Evolutionary conservation across 768 basidiomycete species (phyloP).

Genomic region (Serendipita vermifera): DNA sequence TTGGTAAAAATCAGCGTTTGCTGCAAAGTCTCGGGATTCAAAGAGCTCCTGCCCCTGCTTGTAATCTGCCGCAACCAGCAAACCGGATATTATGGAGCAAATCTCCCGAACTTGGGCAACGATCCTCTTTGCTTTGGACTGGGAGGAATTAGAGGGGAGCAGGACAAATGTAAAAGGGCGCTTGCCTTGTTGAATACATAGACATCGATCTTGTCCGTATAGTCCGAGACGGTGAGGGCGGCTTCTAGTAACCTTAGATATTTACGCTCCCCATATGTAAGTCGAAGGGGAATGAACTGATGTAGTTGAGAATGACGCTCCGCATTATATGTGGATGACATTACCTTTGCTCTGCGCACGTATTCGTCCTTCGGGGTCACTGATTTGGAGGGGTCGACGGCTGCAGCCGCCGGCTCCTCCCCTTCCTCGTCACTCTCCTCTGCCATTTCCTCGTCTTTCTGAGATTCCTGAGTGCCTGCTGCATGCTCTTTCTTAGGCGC

Average conservation of each 20-base stretch:
- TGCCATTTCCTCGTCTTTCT: constrained; percentile 36
- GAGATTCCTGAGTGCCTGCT: constrained; percentile 12
- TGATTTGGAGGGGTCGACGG: constrained; percentile 23
- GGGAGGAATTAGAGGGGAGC: constrained; percentile 49
- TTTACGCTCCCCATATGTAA: constrained; percentile 65
- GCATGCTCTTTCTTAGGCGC: constrained; percentile 11
- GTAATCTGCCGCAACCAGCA: constrained; percentile 72
- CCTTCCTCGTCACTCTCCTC: constrained; percentile 49
- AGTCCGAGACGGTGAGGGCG: constrained; percentile 72
- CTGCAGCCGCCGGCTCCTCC: constrained; percentile 27
- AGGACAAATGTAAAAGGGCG: neutral
- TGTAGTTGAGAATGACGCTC: constrained; percentile 79
- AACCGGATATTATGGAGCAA: constrained; percentile 76
- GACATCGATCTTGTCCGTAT: constrained; percentile 80
- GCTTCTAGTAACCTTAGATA: constrained; percentile 75
- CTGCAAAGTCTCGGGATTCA: constrained; percentile 63
- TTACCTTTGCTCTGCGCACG: constrained; percentile 42
- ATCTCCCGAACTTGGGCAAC: constrained; percentile 78
- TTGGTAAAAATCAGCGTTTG: constrained; percentile 71
- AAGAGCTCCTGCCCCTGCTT: constrained; percentile 82
- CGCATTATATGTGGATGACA: constrained; percentile 47
- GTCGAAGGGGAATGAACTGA: constrained; percentile 67
- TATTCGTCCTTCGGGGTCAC: constrained; percentile 24
- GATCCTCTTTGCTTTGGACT: constrained; percentile 76
- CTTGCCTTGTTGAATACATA: constrained; percentile 7